Conservation (phyloP, 73 alveolate genomes). For the Paramecium bursaria region DNA sequence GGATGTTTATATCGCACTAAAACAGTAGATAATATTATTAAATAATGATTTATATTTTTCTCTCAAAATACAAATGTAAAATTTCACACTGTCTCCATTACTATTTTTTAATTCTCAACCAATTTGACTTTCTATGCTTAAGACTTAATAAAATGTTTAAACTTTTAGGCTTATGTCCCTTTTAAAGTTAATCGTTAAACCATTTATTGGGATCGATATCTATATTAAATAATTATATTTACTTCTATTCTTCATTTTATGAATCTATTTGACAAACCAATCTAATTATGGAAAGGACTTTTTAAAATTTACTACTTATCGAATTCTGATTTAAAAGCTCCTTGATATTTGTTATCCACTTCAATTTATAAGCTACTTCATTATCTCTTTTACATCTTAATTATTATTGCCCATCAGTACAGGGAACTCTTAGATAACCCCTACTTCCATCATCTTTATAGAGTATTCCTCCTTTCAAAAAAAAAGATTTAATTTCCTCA, state of each 20-base stretch:
- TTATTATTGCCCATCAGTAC: slow-evolving; percentile 6
- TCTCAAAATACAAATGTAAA: too few species aligned
- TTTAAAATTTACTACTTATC: not conserved
- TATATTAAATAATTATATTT: not conserved
- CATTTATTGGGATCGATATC: slow-evolving; percentile 37
- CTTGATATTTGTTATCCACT: slow-evolving; percentile 28
- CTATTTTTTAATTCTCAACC: slow-evolving; percentile 34
- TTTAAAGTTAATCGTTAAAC: not conserved
- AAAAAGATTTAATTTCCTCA: slow-evolving; percentile 38
- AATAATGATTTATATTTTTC: too few species aligned
- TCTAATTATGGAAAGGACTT: slow-evolving; percentile 39
- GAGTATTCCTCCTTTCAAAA: slow-evolving; percentile 26
- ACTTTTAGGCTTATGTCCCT: slow-evolving; percentile 11
- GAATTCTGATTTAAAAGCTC: not conserved
- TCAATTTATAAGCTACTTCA: not conserved
- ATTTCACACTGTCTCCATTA: too few species aligned
- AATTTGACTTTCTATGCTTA: slow-evolving; percentile 18
- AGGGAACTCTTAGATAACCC: slow-evolving; percentile 42
- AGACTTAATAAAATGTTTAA: slow-evolving; percentile 26
- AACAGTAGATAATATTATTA: slow-evolving; percentile 49
- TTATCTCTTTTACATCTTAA: slow-evolving; percentile 30
- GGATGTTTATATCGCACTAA: slow-evolving; percentile 93
- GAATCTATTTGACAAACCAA: slow-evolving; percentile 33
- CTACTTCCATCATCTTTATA: slow-evolving; percentile 59
- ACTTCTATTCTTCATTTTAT: slow-evolving; percentile 51